Percentiles rank a stretch among this genome's conserved stretches.
Conservation (phyloP, 2,329 filamentous ascomycete species). For the Graphilbum sp. region DNA sequence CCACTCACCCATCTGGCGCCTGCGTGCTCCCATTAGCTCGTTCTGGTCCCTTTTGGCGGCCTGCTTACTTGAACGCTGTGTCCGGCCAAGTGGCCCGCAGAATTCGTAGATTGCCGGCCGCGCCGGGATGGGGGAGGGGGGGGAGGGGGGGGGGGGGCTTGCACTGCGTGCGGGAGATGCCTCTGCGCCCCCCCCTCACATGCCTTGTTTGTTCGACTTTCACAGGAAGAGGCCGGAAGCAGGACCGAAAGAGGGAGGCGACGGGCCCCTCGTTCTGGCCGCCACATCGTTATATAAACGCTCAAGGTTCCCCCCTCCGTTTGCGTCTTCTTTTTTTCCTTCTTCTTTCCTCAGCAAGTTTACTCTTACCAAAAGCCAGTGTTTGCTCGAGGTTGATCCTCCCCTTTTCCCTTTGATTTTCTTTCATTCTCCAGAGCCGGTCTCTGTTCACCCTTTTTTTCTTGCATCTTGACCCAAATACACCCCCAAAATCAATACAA, state of each 20-base stretch:
- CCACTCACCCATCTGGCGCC: too few relatives aligned
- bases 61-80: background rate
- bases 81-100: background rate
- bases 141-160: too few relatives aligned
- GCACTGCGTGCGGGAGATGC: too few relatives aligned
- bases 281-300: slow-evolving; percentile 23
- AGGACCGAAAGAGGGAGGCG: background rate
- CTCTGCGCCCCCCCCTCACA: too few relatives aligned
- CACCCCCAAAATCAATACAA: slow-evolving; percentile 11
- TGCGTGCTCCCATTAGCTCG: background rate
- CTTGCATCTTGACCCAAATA: too few relatives aligned
- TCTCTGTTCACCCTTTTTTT: too few relatives aligned
- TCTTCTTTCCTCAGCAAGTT: slow-evolving; percentile 50
- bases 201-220: too few relatives aligned
- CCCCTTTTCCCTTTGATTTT: slow-evolving; percentile 11
- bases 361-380: slow-evolving; percentile 35
- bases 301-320: slow-evolving; percentile 20
- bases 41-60: too few relatives aligned
- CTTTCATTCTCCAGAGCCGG: slow-evolving; percentile 17
- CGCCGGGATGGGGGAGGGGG: too few relatives aligned
- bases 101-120: background rate
- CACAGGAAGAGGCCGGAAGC: too few relatives aligned
- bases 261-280: slow-evolving; percentile 15
- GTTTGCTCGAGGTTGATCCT: slow-evolving; percentile 34
- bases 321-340: slow-evolving; percentile 19